Percentiles rank a stretch among this genome's conserved stretches.
These are phyloP conservation scores for Coprinopsis sp. DNA, from an alignment of 768 basidiomycete genomes.

Conservation along the genomic window DNA sequence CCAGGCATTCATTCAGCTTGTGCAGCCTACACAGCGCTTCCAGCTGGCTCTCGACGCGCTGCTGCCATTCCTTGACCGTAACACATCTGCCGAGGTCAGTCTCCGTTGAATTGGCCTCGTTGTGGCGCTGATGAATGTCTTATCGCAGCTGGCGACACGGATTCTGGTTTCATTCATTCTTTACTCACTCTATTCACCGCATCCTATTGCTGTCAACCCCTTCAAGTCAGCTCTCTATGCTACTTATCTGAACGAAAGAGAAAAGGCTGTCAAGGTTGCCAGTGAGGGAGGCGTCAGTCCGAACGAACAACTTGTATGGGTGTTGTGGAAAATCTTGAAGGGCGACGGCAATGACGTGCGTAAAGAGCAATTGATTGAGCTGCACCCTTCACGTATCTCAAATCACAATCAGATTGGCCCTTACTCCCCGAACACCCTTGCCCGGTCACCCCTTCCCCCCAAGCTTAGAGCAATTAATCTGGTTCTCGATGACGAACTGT, in stretches of 20 bases:
- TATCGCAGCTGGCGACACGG: slow-evolving; percentile 56
- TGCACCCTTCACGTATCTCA: slow-evolving; percentile 3
- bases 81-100: slow-evolving; percentile 50
- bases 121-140: background rate
- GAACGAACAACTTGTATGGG: slow-evolving; percentile 81
- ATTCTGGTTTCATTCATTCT: slow-evolving; percentile 78
- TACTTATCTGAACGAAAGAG: slow-evolving; percentile 65
- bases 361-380: slow-evolving; percentile 10
- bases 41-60: slow-evolving; percentile 82
- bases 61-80: slow-evolving; percentile 62
- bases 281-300: slow-evolving; percentile 44
- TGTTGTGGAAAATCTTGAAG: slow-evolving; percentile 81
- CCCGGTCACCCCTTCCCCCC: slow-evolving; percentile 69
- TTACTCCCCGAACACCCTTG: slow-evolving; percentile 71
- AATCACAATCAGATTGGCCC: slow-evolving; percentile 61
- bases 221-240: slow-evolving; percentile 71
- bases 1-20: slow-evolving; percentile 69
- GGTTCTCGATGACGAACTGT: slow-evolving; percentile 59
- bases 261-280: slow-evolving; percentile 51
- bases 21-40: slow-evolving; percentile 72
- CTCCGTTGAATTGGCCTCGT: slow-evolving; percentile 8
- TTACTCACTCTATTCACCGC: slow-evolving; percentile 74
- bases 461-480: slow-evolving; percentile 72
- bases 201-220: slow-evolving; percentile 76
- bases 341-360: slow-evolving; percentile 79